A percentile compares a stretch with the other conserved stretches of the same genome.
These are phyloP conservation scores for Phanerodontia chrysosporium DNA, from an alignment of 768 basidiomycete genomes.

Conservation along the genomic window DNA sequence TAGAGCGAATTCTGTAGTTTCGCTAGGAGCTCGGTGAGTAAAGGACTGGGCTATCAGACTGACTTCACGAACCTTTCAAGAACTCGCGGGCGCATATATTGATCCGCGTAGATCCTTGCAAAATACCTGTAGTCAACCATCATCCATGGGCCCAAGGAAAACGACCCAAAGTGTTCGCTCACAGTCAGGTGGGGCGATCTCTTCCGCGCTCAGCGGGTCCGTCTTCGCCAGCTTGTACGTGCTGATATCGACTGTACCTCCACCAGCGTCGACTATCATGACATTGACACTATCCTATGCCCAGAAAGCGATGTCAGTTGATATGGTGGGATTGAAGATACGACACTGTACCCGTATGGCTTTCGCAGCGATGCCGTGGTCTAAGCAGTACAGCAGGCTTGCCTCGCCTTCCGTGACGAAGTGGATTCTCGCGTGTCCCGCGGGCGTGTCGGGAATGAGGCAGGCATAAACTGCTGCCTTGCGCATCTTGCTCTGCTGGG, in stretches of 20 bases:
- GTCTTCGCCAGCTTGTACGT: slow-evolving; percentile 23
- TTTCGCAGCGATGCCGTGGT: slow-evolving; percentile 26
- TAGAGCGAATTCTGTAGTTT: slow-evolving; percentile 2
- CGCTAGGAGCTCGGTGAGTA: slow-evolving; percentile 7
- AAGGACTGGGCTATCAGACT: not conserved
- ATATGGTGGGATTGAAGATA: not conserved
- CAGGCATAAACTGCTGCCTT: slow-evolving; percentile 49
- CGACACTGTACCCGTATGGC: not conserved
- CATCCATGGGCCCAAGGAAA: not conserved
- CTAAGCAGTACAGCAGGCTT: slow-evolving; percentile 53
- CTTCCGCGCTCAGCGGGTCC: slow-evolving; percentile 25
- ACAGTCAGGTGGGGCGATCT: slow-evolving; percentile 34
- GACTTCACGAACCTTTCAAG: slow-evolving; percentile 23
- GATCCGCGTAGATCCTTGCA: slow-evolving; percentile 39
- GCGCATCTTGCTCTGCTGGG: slow-evolving; percentile 54
- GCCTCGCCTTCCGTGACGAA: slow-evolving; percentile 65
- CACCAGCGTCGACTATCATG: slow-evolving; percentile 50
- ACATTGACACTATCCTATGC: slow-evolving; percentile 29
- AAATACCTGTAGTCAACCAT: slow-evolving; percentile 26
- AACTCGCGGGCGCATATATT: slow-evolving; percentile 30
- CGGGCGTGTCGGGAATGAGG: slow-evolving; percentile 38
- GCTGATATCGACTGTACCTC: slow-evolving; percentile 40
- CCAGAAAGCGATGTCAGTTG: not conserved
- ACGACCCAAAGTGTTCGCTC: not conserved
- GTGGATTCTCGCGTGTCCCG: slow-evolving; percentile 40